phyloP scores from a whole-genome alignment of 2,329 filamentous ascomycete species.

The Purpureocillium lavendulum region DNA sequence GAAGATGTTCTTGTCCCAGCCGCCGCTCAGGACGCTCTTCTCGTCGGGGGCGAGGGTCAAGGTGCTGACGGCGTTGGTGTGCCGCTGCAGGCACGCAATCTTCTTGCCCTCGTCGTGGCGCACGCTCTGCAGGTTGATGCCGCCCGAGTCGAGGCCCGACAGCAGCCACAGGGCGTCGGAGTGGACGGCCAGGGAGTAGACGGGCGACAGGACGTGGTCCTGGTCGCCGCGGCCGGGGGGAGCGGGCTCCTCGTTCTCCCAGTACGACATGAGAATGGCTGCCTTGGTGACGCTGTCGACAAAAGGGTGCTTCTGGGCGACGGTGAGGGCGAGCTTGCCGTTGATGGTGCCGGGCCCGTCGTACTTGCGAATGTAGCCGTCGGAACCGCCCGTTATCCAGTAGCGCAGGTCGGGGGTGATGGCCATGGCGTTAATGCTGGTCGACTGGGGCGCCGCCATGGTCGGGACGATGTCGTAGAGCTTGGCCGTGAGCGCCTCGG shows the following conservation, averaged over 20 bases:
- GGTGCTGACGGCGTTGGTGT: conserved; percentile 88
- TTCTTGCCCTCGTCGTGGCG: conserved; percentile 91
- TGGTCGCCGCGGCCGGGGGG: conserved; percentile 36
- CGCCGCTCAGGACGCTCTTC: conserved; percentile 78
- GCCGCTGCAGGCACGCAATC: conserved; percentile 71
- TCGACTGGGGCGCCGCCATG: conserved; percentile 91
- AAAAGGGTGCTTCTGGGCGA: conserved; percentile 92
- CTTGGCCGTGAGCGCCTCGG: conserved; percentile 69
- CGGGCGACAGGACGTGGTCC: conserved; percentile 68
- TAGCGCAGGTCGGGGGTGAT: conserved; percentile 91
- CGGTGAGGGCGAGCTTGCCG: conserved; percentile 84
- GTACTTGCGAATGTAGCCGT: conserved; percentile 95
- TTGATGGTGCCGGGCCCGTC: conserved; percentile 94
- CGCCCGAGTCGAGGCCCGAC: conserved; percentile 81
- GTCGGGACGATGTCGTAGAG: conserved; percentile 95
- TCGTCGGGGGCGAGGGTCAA: conserved; percentile 78
- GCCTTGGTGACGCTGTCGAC: conserved; percentile 96
- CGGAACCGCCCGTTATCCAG: conserved; percentile 88
- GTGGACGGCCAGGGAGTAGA: conserved; percentile 90
- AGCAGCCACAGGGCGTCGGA: conserved; percentile 86
- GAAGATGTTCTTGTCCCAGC: conserved; percentile 90
- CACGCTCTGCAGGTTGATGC: conserved; percentile 87
- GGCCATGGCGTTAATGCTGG: conserved; percentile 86
- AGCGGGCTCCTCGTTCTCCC: conserved; percentile 86
- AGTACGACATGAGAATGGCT: conserved; percentile 89